Evolutionary conservation across 2,329 filamentous ascomycete species (phyloP), one percentile per base, ranked within the genome.

Genomic region (Arthrobotrys megalospora): DNA sequence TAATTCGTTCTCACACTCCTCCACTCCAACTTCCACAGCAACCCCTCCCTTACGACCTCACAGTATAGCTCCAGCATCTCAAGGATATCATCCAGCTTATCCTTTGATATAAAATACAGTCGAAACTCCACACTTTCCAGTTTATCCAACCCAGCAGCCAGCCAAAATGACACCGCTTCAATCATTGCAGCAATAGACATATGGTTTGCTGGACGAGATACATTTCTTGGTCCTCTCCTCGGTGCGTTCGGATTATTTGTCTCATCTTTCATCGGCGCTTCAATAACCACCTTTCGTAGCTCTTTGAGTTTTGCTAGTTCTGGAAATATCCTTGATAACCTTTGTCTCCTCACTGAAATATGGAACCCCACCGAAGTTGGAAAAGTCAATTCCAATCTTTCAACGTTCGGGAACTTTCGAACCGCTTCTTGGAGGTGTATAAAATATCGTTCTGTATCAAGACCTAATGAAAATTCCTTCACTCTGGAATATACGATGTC

Each of bases 71-170:
- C 34, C 32, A 58, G 12, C 32, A 38, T 58, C 32, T 58, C 52
- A 38, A 21, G 7, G 5, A 12, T 21, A 19, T 16, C 12, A 0
- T 21, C n/a, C 16, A 38, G 12, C 28, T 8, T 38, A 12, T 38
- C 38, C 32, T 58, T 58, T 14, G 52, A 32, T 11, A 58, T 58
- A 38, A 38, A 58, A 38, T 38, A 58, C 2, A 58, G 11, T 38
- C 32, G 14, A 41, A 66, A 66, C 10, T 50, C 36, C 11, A 43
- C 47, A 32, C 21, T 41, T 16, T 66, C 62, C 45, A 66, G 36
- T 0, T 24, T 16, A 10, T 66, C 19, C 28, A 53, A 12, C n/a
- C 62, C 62, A 14, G 41, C 34, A 1, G 41, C 21, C 16, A 66
- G 21, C 62, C 62, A 66, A 14, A 21, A 34, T 0, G 43, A 41